Evolutionary conservation across 1,284 basidiomycete species (phyloP).

Genomic region (Rhodotorula glutinis): DNA sequence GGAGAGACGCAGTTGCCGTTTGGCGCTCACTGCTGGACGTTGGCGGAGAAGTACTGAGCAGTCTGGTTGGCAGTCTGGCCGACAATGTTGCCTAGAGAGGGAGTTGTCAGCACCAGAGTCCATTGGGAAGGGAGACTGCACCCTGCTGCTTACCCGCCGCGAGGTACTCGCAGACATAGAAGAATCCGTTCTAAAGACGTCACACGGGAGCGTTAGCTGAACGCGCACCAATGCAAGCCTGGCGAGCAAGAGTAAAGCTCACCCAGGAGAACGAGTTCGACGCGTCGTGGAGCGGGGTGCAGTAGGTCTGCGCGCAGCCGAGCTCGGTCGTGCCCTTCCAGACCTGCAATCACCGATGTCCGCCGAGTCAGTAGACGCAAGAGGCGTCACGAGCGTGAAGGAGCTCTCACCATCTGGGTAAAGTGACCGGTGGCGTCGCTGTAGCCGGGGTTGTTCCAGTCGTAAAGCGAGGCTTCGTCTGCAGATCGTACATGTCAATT

Average conservation of each 20-base stretch:
- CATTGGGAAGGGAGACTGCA: no score
- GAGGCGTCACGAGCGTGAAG: no score
- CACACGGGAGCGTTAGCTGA: no score
- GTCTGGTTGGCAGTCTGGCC: no score
- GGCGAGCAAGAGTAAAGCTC: not conserved
- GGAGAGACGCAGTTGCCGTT: no score
- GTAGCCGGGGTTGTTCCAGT: slow-evolving; percentile 7
- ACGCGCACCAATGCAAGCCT: not conserved
- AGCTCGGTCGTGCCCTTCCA: slow-evolving; percentile 22
- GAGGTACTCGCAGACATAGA: slow-evolving; percentile 21
- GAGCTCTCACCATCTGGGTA: slow-evolving; percentile 15
- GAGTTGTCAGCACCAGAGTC: no score
- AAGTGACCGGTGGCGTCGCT: slow-evolving; percentile 13
- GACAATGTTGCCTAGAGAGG: slow-evolving; percentile 13
- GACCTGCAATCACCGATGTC: not conserved
- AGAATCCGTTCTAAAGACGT: slow-evolving; percentile 10
- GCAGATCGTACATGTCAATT: not conserved
- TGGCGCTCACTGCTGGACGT: no score
- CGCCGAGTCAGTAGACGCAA: no score
- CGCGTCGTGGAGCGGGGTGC: not conserved
- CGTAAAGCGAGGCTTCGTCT: slow-evolving; percentile 18
- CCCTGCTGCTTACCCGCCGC: not conserved
- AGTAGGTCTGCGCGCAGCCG: slow-evolving; percentile 9
- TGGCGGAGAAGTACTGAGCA: no score
- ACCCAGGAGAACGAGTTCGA: slow-evolving; percentile 1